Base-by-base conservation (phyloP, 352 stramenopile species). In the Globisporangium emineosum region DNA sequence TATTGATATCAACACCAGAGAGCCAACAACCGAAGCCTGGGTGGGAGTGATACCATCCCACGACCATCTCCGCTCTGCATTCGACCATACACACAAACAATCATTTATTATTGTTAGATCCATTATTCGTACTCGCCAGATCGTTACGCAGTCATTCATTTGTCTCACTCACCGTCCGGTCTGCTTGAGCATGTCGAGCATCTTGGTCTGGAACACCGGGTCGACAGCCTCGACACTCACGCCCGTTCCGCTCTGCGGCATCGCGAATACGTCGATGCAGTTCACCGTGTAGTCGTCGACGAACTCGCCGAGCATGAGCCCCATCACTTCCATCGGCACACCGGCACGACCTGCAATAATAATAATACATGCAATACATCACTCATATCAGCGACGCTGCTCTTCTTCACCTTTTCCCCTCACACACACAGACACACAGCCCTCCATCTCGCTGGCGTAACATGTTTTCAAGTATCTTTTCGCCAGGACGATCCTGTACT, bases 281-380 rank as follows among this genome's bases (percentile, higher is more conserved):
- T 99, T 98, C 53, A 99, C 98, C 29, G 97, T 99, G 80, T 99
- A 99, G 76, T 99, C 98, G 69, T 99, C 97, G 23, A 99, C 97
- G 73, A 99, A 99, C 76, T 99, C 94, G 49, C 98, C 98, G 32
- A 99, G 89, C 98, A 99, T 99, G n/a, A 99, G 83, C 2, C 98
- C 98, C 98, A 99, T 99, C 17, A 99, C 98, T 82, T 99, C 98
- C 96, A 99, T 99, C n/a, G 98, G 98, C 43, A 99, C 97, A 43
- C 98, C 98, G 9, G 97, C 97, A 17, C 98, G 95, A 25, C 82
- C 82, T 91, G 57, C 19, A 21, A 23, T 5, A 25, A 60, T 21
- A 6, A 29, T 3, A n/a, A 52, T 21, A 17, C 45, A 27, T 15
- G 10, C 43, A 13, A 30, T 30, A 47, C 19, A 19, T 5, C 33